These are phyloP conservation scores for Cucumis melo DNA, from an alignment of 306 rosid species.

Conservation along the genomic window DNA sequence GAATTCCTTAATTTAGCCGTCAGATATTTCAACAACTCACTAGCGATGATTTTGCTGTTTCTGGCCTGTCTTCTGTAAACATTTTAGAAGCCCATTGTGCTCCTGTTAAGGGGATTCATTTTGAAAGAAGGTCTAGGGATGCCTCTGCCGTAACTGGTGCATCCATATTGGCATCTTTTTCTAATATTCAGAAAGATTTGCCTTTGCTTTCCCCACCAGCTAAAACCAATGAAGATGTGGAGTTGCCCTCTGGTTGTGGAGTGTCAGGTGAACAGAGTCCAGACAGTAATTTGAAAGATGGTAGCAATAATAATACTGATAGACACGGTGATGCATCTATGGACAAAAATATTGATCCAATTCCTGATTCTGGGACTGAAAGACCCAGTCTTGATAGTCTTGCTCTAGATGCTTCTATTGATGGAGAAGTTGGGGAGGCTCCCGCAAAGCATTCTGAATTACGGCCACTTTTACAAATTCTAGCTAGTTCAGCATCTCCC, in stretches of 20 bases:
- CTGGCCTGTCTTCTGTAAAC: constrained; percentile 48
- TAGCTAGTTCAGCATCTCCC: constrained; percentile 42
- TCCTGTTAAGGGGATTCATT: constrained; percentile 50
- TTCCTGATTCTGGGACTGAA: constrained; percentile 33
- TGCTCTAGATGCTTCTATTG: constrained; percentile 31
- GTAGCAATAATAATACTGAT: constrained; percentile 22
- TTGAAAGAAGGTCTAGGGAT: constrained; percentile 80
- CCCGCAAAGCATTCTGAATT: constrained; percentile 31
- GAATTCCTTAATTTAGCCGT: constrained; percentile 29
- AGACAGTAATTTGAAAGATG: constrained; percentile 46
- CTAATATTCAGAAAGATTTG: constrained; percentile 50
- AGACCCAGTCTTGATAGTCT: constrained; percentile 36
- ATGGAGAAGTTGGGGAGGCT: constrained; percentile 40
- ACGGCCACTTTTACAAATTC: constrained; percentile 45
- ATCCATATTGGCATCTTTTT: constrained; percentile 75
- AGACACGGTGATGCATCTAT: constrained; percentile 26
- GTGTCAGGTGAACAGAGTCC: constrained; percentile 29
- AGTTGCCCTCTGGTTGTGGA: constrained; percentile 32
- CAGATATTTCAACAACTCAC: constrained; percentile 80
- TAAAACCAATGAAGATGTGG: constrained; percentile 41
- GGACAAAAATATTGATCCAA: constrained; percentile 35
- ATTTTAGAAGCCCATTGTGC: constrained; percentile 77
- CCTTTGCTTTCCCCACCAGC: constrained; percentile 46
- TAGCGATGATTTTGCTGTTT: constrained; percentile 29
- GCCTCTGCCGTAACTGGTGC: constrained; percentile 84